A percentile compares a stretch with the other conserved stretches of the same genome.
These are phyloP conservation scores for Boechera divaricarpa DNA, from an alignment of 345 rosid species.

Conservation along the genomic window DNA sequence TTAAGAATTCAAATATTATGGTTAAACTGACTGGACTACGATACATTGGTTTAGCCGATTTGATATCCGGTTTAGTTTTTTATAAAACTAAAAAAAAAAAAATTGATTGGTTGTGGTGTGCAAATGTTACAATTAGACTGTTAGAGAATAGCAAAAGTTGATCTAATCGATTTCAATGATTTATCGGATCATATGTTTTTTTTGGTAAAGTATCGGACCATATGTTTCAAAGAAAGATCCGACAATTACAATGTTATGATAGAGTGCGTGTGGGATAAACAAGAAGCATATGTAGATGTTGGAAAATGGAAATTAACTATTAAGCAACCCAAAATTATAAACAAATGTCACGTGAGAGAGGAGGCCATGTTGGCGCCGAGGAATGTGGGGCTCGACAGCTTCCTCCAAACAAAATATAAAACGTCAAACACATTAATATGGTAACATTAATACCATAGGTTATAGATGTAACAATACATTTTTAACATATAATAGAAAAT, in stretches of 20 bases:
- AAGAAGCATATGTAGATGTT: conserved; percentile 38
- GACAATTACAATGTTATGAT: neutral
- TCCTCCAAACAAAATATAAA: conserved; percentile 30
- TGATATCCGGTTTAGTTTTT: neutral
- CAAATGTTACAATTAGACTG: neutral
- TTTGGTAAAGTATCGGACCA: neutral
- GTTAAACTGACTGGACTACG: neutral
- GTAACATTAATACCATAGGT: neutral
- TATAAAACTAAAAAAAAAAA: neutral
- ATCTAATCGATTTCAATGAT: neutral
- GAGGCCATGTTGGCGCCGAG: conserved; percentile 74
- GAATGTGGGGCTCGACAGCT: conserved; percentile 65
- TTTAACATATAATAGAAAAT: neutral
- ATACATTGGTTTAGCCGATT: neutral
- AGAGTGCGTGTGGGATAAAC: conserved; percentile 35
- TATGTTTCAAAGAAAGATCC: neutral
- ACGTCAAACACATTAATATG: conserved; percentile 30
- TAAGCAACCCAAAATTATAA: conserved; percentile 30
- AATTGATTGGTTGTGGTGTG: neutral
- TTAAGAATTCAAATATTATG: neutral
- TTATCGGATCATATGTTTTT: neutral
- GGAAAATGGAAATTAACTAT: conserved; percentile 11
- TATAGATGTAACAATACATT: conserved; percentile 6
- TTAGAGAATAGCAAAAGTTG: neutral
- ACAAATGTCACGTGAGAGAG: conserved; percentile 61